Conservation (phyloP, 1,284 basidiomycete genomes). For the Ustilago xerochloae region DNA sequence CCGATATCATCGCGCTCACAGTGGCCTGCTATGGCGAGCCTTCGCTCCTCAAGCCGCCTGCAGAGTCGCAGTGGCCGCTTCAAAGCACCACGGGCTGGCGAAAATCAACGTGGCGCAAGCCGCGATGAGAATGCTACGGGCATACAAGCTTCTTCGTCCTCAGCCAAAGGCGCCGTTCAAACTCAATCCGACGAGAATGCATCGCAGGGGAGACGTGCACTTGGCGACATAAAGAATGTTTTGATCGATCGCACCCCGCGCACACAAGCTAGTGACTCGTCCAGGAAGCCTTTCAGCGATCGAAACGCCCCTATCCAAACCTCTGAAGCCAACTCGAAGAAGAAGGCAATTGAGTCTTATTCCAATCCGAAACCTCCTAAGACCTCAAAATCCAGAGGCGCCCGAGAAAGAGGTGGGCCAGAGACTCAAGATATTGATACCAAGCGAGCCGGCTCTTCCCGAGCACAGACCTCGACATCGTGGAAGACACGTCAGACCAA, state of each 20-base stretch:
- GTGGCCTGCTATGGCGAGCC: neutral
- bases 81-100: too few species aligned
- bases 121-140: neutral
- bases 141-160: constrained; percentile 18
- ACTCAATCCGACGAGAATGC: constrained; percentile 26
- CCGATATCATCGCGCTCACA: neutral
- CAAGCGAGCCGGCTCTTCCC: neutral
- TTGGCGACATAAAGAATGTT: constrained; percentile 28
- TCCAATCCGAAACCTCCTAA: neutral
- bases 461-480: neutral
- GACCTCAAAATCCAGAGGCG: neutral
- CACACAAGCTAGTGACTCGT: neutral
- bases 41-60: neutral
- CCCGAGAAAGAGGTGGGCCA: neutral
- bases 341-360: neutral
- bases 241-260: neutral
- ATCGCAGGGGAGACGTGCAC: neutral
- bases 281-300: constrained; percentile 22
- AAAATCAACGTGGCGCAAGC: neutral
- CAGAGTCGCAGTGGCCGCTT: too few species aligned
- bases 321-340: neutral
- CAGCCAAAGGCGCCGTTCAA: constrained; percentile 4
- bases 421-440: neutral
- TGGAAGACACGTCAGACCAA: neutral
- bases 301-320: constrained; percentile 12